A percentile compares a stretch with the other conserved stretches of the same genome.
Conservation (phyloP, 768 basidiomycete species). For the Rhizopogon vesiculosus region DNA sequence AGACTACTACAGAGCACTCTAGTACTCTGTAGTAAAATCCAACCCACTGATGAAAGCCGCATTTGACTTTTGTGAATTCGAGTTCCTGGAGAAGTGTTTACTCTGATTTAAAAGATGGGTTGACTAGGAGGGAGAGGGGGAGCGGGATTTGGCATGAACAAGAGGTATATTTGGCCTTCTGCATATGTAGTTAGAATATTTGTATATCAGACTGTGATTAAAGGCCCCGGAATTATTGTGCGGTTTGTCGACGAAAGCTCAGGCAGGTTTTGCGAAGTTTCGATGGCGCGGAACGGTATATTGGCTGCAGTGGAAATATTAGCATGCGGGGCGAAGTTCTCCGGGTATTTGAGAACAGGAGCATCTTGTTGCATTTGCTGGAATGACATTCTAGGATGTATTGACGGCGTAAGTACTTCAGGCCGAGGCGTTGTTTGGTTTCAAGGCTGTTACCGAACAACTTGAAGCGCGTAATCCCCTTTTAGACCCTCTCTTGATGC, state of each 20-base stretch:
- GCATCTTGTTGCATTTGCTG: conserved; percentile 51
- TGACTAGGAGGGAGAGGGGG: conserved; percentile 32
- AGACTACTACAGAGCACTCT: no score
- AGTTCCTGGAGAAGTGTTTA: no score
- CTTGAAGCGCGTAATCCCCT: background rate
- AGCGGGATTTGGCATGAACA: conserved; percentile 55
- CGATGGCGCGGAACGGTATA: conserved; percentile 58
- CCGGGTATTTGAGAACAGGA: conserved; percentile 68
- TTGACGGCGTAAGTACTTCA: background rate
- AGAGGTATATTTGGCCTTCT: conserved; percentile 54
- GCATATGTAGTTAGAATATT: no score
- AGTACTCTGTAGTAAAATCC: no score
- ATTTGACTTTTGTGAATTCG: no score
- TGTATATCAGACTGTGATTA: background rate
- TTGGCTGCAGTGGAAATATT: conserved; percentile 48
- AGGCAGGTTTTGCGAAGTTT: conserved; percentile 47
- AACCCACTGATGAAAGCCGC: no score
- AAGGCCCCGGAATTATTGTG: conserved; percentile 5
- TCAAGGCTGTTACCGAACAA: conserved; percentile 24
- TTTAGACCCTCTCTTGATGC: no score
- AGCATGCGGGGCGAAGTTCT: conserved; percentile 52
- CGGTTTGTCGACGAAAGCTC: conserved; percentile 79
- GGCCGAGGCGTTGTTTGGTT: conserved; percentile 20
- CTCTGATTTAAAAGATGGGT: no score
- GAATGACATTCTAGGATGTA: conserved; percentile 18